Conservation (phyloP, 305 asterid genomes). For the Solanum hybrid region DNA sequence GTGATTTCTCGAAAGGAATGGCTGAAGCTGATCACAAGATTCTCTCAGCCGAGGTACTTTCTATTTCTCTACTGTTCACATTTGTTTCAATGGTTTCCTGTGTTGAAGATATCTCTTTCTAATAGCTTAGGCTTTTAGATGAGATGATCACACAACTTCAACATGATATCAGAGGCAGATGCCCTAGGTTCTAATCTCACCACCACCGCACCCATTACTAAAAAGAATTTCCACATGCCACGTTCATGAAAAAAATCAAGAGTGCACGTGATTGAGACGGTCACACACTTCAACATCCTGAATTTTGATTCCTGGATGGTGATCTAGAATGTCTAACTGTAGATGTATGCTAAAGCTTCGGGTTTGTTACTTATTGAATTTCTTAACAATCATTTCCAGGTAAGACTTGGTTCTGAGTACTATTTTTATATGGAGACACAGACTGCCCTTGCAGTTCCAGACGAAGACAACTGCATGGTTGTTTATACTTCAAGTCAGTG, state of each 20-base stretch:
- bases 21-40: constrained; percentile 89
- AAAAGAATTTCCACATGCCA: neutral
- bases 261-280: neutral
- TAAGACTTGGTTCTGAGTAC: neutral
- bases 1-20: constrained; percentile 85
- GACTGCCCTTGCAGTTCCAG: neutral
- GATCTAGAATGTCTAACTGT: neutral
- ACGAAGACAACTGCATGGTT: neutral
- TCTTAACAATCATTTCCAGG: neutral
- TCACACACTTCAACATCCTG: neutral
- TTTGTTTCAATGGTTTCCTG: neutral
- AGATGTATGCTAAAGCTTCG: neutral
- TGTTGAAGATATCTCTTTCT: neutral
- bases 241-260: neutral
- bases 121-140: neutral
- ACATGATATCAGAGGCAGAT: neutral
- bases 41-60: constrained; percentile 60
- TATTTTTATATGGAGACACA: neutral
- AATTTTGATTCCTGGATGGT: neutral
- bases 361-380: neutral
- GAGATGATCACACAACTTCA: neutral
- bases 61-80: neutral
- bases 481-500: neutral
- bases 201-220: neutral
- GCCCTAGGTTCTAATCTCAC: neutral